phyloP scores from a whole-genome alignment of 371 early-diverging fungal genomes.

The Circinella umbellata region DNA sequence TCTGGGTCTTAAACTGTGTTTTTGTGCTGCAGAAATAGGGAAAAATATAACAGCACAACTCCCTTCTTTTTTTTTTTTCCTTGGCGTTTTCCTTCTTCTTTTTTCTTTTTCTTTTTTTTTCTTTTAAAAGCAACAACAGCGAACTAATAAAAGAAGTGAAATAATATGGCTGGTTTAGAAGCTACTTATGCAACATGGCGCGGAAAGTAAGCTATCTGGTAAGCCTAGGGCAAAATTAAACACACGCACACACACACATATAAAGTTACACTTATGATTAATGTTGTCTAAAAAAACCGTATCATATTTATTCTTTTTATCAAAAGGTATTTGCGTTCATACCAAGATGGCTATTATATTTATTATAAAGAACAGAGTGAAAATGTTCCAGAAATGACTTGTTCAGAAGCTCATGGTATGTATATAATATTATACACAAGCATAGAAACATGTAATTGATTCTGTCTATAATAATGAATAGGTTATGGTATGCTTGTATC shows the following conservation, averaged over 20 bases:
- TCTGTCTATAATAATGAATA: conserved; percentile 1
- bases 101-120: conserved; percentile 14
- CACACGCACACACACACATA: no score
- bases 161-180: conserved; percentile 21
- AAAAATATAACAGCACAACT: no score
- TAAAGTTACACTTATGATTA: no score
- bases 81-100: background rate
- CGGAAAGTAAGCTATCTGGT: conserved; percentile 26
- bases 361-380: conserved; percentile 56
- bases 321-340: conserved; percentile 47
- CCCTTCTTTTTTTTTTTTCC: no score
- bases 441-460: background rate
- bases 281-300: no score
- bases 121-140: conserved; percentile 17
- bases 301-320: no score
- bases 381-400: conserved; percentile 44
- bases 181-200: conserved; percentile 44
- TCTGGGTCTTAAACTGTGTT: no score
- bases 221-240: background rate
- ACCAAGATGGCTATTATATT: conserved; percentile 47
- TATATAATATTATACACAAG: background rate
- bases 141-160: no score
- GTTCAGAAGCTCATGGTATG: conserved; percentile 58
- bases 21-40: no score
- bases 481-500: conserved; percentile 71